Evolutionary conservation across 2,329 filamentous ascomycete genomes (phyloP).

Genomic region (Fusarium humuli): DNA sequence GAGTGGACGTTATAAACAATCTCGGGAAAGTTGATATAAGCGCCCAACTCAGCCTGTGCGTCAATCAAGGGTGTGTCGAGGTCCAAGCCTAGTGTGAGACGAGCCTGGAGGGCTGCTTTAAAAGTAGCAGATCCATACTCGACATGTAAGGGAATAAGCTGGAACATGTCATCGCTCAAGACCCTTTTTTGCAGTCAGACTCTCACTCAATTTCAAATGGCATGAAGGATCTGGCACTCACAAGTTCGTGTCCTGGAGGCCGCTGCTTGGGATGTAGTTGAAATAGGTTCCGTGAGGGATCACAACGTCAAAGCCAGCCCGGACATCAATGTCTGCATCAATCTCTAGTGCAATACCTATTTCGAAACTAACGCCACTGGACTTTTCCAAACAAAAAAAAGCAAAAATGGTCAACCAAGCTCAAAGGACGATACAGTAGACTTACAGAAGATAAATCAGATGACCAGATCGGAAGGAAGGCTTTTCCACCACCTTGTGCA

Average conservation of each 20-base stretch:
- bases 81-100: background rate
- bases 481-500: background rate
- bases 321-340: background rate
- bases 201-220: background rate
- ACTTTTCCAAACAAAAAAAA: background rate
- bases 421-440: background rate
- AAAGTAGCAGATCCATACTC: background rate
- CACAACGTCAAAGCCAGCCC: background rate
- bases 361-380: background rate
- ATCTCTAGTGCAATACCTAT: background rate
- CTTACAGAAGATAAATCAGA: background rate
- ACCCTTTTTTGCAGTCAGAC: background rate
- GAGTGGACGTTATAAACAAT: background rate
- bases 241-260: background rate
- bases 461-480: background rate
- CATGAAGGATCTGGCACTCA: background rate
- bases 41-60: background rate
- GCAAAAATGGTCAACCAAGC: background rate
- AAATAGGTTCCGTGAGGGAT: background rate
- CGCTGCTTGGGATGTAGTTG: background rate
- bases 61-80: background rate
- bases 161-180: background rate
- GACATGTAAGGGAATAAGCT: background rate
- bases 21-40: background rate
- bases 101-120: background rate